Base-by-base conservation (phyloP, 1,139 yeast genomes). In the Suhomyces ambrosiae region DNA sequence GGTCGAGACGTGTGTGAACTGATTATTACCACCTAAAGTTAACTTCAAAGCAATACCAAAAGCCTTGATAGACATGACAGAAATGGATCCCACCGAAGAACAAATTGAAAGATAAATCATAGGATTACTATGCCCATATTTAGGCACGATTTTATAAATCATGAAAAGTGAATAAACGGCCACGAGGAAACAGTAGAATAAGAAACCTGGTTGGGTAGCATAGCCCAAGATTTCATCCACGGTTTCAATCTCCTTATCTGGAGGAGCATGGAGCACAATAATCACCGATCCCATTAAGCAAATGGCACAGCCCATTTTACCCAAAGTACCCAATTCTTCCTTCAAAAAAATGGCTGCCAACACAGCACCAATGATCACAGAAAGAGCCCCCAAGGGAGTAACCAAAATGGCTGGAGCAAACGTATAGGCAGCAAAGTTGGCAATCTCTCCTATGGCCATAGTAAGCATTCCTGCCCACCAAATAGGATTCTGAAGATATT, bases 401-500 rank as follows among this genome's bases (percentile, higher is more conserved):
- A 88, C 96, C 50, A 88, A 65, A 47, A 89, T 86, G 1, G 96
- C 95, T 2, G 96, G 96, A 0, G 97, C 96, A 72, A 88, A 88
- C 1, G 96, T 89, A 56, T 88, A 88, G 1, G 97, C 97, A 9
- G 96, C 96, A 60, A 88, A 88, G 60, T 88, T 88, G 40, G 96
- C 96, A 32, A 88, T 67, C 59, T 88, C 97, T 4, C 97, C 97
- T 24, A 88, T 63, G 2, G 94, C 95, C 97, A 88, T 89, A 38
- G 94, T 80, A 23, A 81, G 54, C 77, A 89, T 88, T 11, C 97
- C 97, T 0, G 94, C 88, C 89, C 96, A 86, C 97, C 97, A 88
- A 31, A 87, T 78, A 7, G 97, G 96, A 58, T 86, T 87, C 48
- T 76, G 80, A 44, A 88, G 68, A 58, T 88, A 88, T 52, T 83